phyloP scores from a whole-genome alignment of 1,284 basidiomycete species.

The Ustilago bromivora region DNA sequence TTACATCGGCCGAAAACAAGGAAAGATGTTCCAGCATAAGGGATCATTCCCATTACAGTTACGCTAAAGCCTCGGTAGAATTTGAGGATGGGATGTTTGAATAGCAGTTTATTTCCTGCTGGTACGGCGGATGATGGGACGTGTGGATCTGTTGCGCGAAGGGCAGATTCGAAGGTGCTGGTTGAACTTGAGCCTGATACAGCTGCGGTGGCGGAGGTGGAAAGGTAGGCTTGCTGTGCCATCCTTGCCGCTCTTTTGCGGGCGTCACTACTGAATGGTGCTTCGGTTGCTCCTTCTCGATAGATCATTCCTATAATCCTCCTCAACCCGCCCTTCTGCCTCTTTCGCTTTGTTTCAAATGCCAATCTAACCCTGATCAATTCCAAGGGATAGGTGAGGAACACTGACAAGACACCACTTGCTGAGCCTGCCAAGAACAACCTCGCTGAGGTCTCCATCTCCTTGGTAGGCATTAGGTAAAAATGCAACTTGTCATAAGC shows the following conservation, averaged over 20 bases:
- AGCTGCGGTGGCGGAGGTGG: constrained; percentile 38
- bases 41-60: constrained; percentile 78
- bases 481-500: constrained; percentile 89
- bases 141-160: constrained; percentile 37
- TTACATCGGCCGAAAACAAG: constrained; percentile 72
- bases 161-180: constrained; percentile 26
- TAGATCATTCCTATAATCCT: constrained; percentile 65
- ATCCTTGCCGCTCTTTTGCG: constrained; percentile 72
- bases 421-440: constrained; percentile 89
- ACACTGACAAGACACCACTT: constrained; percentile 88
- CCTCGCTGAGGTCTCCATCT: constrained; percentile 82
- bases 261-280: constrained; percentile 64
- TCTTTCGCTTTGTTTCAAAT: constrained; percentile 78
- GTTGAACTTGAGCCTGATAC: constrained; percentile 12
- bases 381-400: constrained; percentile 94
- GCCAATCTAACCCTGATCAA: constrained; percentile 95
- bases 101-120: constrained; percentile 42
- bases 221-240: constrained; percentile 49
- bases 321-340: constrained; percentile 56
- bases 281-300: constrained; percentile 63
- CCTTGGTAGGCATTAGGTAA: constrained; percentile 84
- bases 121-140: constrained; percentile 35
- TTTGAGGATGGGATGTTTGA: constrained; percentile 74
- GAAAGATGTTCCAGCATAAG: constrained; percentile 96
- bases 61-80: constrained; percentile 90